These are phyloP conservation scores for Phytophthora rubi DNA, from an alignment of 352 stramenopile species.

Conservation along the genomic window DNA sequence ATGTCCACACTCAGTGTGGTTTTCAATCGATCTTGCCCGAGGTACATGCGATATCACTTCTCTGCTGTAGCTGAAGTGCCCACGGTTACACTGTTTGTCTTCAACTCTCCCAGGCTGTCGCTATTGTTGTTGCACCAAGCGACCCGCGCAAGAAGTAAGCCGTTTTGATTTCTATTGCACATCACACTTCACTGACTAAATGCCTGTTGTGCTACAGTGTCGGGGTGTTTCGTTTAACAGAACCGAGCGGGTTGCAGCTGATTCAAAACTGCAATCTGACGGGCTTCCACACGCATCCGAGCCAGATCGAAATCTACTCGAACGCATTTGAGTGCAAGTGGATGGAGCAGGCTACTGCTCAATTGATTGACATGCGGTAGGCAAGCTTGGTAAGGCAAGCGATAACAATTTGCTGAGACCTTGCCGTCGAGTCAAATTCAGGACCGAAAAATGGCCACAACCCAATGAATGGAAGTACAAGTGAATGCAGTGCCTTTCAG, in stretches of 20 bases:
- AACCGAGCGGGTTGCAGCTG: conserved; percentile 79
- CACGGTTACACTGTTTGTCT: conserved; percentile 7
- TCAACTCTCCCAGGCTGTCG: conserved; percentile 58
- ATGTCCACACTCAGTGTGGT: conserved; percentile 91
- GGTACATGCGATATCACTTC: conserved; percentile 30
- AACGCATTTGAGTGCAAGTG: conserved; percentile 78
- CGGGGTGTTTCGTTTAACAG: conserved; percentile 84
- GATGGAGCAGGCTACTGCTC: conserved; percentile 43
- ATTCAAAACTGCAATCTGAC: conserved; percentile 90
- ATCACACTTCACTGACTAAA: neutral
- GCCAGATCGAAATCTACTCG: conserved; percentile 80
- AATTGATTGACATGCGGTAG: conserved; percentile 80
- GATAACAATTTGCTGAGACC: conserved; percentile 16
- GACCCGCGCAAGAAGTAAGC: conserved; percentile 70
- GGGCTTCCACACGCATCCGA: conserved; percentile 88
- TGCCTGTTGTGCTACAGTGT: conserved; percentile 52
- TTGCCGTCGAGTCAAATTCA: neutral
- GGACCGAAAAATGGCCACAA: conserved; percentile 1
- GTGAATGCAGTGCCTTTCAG: conserved; percentile 27
- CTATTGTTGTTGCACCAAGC: conserved; percentile 85
- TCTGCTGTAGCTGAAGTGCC: conserved; percentile 3
- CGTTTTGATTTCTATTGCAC: conserved; percentile 1
- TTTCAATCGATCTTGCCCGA: conserved; percentile 92
- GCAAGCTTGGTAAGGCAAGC: neutral
- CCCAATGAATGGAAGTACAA: conserved; percentile 25